Evolutionary conservation across 2,329 filamentous ascomycete genomes (phyloP).

Genomic region (Aschersonia sp.): DNA sequence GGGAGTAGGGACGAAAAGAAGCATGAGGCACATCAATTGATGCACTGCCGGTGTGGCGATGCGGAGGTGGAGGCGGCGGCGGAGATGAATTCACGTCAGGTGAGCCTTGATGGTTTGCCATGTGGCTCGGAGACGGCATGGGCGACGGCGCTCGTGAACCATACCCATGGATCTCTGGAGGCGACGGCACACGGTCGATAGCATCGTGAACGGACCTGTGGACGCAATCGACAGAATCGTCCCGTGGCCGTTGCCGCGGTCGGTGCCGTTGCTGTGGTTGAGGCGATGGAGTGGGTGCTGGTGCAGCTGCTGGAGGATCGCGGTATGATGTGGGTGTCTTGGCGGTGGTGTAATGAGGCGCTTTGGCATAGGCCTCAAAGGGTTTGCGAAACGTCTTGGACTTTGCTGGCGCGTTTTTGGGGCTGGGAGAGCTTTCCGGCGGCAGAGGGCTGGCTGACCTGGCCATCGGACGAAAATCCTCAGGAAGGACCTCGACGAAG

Average conservation of each 20-base stretch:
- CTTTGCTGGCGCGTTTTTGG: conserved; percentile 41
- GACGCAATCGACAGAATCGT: conserved; percentile 14
- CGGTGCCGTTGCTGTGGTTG: conserved; percentile 9
- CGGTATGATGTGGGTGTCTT: conserved; percentile 45
- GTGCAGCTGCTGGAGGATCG: conserved; percentile 17
- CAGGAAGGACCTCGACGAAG: conserved; percentile 81
- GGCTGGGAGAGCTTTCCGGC: conserved; percentile 36
- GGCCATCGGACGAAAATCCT: conserved; percentile 65
- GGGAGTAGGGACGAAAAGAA: conserved; percentile 15
- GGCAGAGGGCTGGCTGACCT: conserved; percentile 47
- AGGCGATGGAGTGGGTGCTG: conserved; percentile 5
- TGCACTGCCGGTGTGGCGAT: conserved; percentile 45
- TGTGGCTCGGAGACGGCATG: conserved; percentile 8
- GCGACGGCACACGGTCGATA: conserved; percentile 7
- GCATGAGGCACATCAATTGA: conserved; percentile 12
- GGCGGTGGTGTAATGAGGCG: conserved; percentile 49
- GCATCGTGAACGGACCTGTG: conserved; percentile 7
- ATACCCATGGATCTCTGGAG: conserved; percentile 13
- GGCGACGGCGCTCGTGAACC: conserved; percentile 17
- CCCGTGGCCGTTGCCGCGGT: conserved; percentile 5
- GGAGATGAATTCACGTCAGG: conserved; percentile 45
- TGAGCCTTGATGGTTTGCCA: conserved; percentile 10
- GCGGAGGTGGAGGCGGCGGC: conserved; percentile 71
- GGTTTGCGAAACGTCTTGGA: conserved; percentile 51
- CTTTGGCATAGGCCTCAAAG: conserved; percentile 52